Evolutionary conservation across 768 basidiomycete species (phyloP), one percentile per base, ranked within the genome.

Genomic region (Lenzites betulinus): DNA sequence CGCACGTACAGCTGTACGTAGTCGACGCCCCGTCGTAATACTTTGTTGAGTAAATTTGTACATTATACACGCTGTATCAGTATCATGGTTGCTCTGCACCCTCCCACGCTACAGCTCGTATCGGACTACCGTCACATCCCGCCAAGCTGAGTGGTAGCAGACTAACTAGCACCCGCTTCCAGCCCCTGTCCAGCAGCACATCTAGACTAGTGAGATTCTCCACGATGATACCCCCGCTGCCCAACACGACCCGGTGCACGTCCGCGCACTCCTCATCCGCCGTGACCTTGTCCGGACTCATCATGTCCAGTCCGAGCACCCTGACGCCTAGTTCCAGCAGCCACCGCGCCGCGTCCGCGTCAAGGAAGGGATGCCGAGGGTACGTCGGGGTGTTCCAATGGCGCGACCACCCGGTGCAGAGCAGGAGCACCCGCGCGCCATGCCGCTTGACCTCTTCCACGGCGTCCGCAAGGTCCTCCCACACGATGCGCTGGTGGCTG

Each of bases 371-470:
- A 65, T 90, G 87, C n/a, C 79, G 72, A 63, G 79, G 78, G 69
- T 90, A 90, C 25, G 63, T 68, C 42, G 58, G 43, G 26, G 77
- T 76, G 30, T 75, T 73, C 82, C 85, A 87, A 59, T 80, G 68
- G 48, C 71, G 71, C 22, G 83, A 84, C 89, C 90, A 92, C 3
- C 85, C 89, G 0, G 89, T 91, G 67, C 79, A 79, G 48, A 91
- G 72, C 26, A 92, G 66, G 25, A 91, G 70, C 16, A 82, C 79
- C 35, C 74, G 72, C 1, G 75, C 84, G 42, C 48, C 39, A 16
- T 67, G 66, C 44, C 39, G 26, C 35, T 61, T 63, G 67, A 86
- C 74, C 56, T 69, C 66, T 0, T 70, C 72, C 54, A 74, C 74
- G 56, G 76, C 76, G 13, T 67, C 67, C 41, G 84, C 63, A 58